Percentiles rank a stretch among this genome's conserved stretches.
Conservation (phyloP, 306 rosid species). For the Prunus dulcis region DNA sequence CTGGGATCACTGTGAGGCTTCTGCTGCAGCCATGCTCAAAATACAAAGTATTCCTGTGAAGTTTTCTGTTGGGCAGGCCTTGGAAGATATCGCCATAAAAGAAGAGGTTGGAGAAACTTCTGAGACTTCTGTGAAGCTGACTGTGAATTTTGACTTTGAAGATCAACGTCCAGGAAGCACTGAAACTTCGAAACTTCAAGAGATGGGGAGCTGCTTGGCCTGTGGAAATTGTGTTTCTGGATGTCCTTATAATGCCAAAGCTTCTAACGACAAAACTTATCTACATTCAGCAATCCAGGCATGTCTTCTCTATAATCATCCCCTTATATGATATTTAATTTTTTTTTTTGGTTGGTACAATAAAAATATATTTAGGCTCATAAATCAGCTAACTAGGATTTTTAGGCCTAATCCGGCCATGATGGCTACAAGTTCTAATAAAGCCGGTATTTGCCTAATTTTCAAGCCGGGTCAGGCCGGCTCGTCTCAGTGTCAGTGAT, state of each 20-base stretch:
- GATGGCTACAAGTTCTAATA: no score
- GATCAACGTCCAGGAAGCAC: conserved; percentile 5
- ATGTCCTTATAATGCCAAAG: conserved; percentile 38
- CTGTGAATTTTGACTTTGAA: conserved; percentile 32
- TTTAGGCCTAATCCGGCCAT: no score
- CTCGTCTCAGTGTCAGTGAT: no score
- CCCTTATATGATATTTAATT: no score
- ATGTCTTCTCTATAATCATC: background rate
- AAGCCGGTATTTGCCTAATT: no score
- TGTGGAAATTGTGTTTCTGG: conserved; percentile 38
- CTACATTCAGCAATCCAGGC: conserved; percentile 29
- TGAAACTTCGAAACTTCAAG: background rate
- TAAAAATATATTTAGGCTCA: no score
- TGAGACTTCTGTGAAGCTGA: conserved; percentile 24
- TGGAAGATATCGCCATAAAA: conserved; percentile 15
- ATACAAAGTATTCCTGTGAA: conserved; percentile 19
- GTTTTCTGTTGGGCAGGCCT: conserved; percentile 23
- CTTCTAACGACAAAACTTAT: conserved; percentile 28
- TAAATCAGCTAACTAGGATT: no score
- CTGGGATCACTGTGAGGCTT: conserved; percentile 32
- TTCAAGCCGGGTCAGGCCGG: no score
- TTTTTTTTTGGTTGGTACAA: no score
- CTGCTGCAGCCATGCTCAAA: conserved; percentile 35
- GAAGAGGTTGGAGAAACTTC: conserved; percentile 19
- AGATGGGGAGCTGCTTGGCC: conserved; percentile 20